Evolutionary conservation across 495 filamentous ascomycete species (phyloP), one percentile per base, ranked within the genome.

Genomic region (Choiromyces venosus): DNA sequence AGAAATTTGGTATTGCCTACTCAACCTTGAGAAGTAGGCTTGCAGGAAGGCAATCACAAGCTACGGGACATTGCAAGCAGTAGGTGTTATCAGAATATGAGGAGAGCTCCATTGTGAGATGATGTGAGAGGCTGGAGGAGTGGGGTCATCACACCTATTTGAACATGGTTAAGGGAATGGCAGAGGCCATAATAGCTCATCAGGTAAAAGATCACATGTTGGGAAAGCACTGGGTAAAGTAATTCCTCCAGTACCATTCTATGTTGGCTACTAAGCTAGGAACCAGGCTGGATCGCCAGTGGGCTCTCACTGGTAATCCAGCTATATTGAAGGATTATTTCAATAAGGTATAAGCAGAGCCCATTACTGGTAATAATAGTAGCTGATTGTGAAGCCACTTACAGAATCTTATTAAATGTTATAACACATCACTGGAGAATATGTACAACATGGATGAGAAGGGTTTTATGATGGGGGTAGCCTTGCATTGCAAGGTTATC

Each of bases 1-100:
- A 70, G 56, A 69, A 70, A 65, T 69, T 70, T 33, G 36, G 67
- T 29, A 73, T 73, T 44, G 18, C 67, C n/a, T 73, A 70, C 52
- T 66, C 52, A 36, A 46, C 56, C 16, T 35, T 70, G 16, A 65
- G 67, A 29, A 39, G 70, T 38, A 12, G 44, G 1, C 40, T 73
- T 0, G 12, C 56, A 7, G 66, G 66, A 12, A 19, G n/a, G n/a
- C n/a, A n/a, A n/a, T n/a, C n/a, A n/a, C n/a, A n/a, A n/a, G n/a
- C n/a, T n/a, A n/a, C n/a, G 29, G 44, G 44, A n/a, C 66, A 69
- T 29, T 6, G n/a, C 9, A 29, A 40, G 14, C 71, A 73, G 44
- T 39, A 73, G 66, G 35, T 42, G 16, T 56, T 66, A 1, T 68
- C 42, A 39, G 46, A 39, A 25, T 25, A 69, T 39, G 71, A 73